These are phyloP conservation scores for Yarrowia deformans DNA, from an alignment of 805 yeast species.

Conservation along the genomic window DNA sequence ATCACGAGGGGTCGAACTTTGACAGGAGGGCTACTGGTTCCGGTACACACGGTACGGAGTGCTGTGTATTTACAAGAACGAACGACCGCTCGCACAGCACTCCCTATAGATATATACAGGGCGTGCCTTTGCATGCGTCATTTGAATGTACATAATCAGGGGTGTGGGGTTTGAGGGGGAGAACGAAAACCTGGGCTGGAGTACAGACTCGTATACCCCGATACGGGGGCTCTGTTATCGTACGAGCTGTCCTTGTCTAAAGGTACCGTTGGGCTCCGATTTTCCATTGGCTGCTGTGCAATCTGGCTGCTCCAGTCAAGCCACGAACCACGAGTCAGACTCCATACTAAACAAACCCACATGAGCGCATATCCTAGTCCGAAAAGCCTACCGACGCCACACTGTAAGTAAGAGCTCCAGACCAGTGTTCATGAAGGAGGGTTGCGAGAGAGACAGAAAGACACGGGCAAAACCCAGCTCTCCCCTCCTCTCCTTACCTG, in stretches of 20 bases:
- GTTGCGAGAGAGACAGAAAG: too few species aligned
- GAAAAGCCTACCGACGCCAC: conserved; percentile 3
- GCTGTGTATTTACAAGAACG: too few species aligned
- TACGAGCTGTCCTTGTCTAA: neutral
- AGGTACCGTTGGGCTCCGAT: too few species aligned
- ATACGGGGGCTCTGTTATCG: neutral
- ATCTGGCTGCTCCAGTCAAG: conserved; percentile 19
- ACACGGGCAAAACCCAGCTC: too few species aligned
- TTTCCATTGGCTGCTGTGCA: neutral
- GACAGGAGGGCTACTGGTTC: too few species aligned
- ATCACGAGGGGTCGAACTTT: neutral
- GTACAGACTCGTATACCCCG: neutral
- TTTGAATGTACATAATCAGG: conserved; percentile 7
- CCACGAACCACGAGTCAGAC: conserved; percentile 29
- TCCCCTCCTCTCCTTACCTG: too few species aligned
- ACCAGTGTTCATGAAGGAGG: too few species aligned
- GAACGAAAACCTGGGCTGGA: neutral
- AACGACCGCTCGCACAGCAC: too few species aligned
- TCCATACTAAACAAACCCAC: neutral
- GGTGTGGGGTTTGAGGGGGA: conserved; percentile 6
- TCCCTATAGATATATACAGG: neutral
- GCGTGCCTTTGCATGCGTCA: neutral
- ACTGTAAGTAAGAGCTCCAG: neutral
- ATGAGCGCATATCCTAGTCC: conserved; percentile 8
- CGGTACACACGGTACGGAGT: too few species aligned